Conservation (phyloP, 371 early-diverging fungal genomes). For the Mucor circinelloides region DNA sequence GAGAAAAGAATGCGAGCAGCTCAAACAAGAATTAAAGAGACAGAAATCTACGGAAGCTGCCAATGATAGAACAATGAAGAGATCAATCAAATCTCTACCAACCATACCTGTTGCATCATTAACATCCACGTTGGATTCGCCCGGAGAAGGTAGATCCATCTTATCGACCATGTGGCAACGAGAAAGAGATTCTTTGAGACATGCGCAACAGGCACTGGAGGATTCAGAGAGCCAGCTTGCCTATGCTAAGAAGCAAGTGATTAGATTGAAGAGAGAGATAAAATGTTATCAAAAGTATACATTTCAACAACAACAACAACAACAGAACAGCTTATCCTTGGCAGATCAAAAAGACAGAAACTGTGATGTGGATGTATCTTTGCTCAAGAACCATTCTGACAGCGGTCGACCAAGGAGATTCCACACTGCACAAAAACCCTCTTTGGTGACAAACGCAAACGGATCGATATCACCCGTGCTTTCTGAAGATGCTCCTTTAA, state of each 20-base stretch:
- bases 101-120: background rate
- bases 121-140: background rate
- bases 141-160: slow-evolving; percentile 9
- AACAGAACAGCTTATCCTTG: background rate
- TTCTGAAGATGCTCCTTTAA: background rate
- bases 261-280: slow-evolving; percentile 19
- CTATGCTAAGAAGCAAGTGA: slow-evolving; percentile 9
- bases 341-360: background rate
- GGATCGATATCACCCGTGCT: background rate
- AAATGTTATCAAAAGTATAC: slow-evolving; percentile 9
- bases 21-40: background rate
- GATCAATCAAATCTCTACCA: slow-evolving; percentile 7
- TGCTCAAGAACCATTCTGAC: background rate
- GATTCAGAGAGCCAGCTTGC: slow-evolving; percentile 21
- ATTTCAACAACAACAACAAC: slow-evolving; percentile 6
- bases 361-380: background rate
- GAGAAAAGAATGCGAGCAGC: background rate
- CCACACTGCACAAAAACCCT: background rate
- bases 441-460: background rate
- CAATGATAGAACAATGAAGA: background rate
- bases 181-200: slow-evolving; percentile 15
- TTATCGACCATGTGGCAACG: slow-evolving; percentile 20
- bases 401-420: background rate
- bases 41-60: background rate
- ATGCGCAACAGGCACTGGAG: slow-evolving; percentile 15